Base-by-base conservation (phyloP, 306 rosid genomes). In the Prunus fruticosa region DNA sequence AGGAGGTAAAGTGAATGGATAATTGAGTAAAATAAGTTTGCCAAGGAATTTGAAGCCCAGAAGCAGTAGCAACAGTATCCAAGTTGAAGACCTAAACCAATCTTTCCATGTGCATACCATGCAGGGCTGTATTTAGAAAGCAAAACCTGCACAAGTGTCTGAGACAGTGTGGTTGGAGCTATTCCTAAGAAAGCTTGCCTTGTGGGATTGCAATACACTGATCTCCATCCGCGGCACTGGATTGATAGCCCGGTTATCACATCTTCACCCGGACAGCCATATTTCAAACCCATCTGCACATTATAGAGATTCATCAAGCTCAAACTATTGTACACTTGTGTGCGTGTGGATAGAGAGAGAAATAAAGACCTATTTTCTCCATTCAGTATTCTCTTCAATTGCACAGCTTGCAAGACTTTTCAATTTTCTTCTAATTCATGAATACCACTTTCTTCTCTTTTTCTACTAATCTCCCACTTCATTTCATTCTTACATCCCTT, bases 191-290 rank as follows among this genome's bases (percentile, higher is more conserved):
- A 93, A 28, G 94, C 94, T 28, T 77, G 82, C 78, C 96, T 90
- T 60, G 67, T 5, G 69, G 98, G 97, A 46, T 79, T 87, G 70
- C 61, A 91, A 64, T 86, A 90, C 63, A 82, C 85, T 67, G 97
- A 91, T 86, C 86, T 93, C 91, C 96, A 91, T 78, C 98, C 93
- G 14, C 67, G 76, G 70, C 75, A 19, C 30, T 91, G 93, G 53
- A 94, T 91, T 9, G 82, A 67, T 64, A 94, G 56, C n/a, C 97
- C 94, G 11, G 98, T 91, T 64, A 94, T 80, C 57, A 91, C 91
- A 77, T 94, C 98, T 80, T 94, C 98, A 51, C 87, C 96, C 1
- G 87, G 82, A 77, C 93, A 87, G 0, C 96, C 97, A 80, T 91
- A 90, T 75, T 75, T 68, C 68, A 94, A 80, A 14, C 98, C 96